phyloP scores from a whole-genome alignment of 768 basidiomycete genomes.

The Calocybe indica region DNA sequence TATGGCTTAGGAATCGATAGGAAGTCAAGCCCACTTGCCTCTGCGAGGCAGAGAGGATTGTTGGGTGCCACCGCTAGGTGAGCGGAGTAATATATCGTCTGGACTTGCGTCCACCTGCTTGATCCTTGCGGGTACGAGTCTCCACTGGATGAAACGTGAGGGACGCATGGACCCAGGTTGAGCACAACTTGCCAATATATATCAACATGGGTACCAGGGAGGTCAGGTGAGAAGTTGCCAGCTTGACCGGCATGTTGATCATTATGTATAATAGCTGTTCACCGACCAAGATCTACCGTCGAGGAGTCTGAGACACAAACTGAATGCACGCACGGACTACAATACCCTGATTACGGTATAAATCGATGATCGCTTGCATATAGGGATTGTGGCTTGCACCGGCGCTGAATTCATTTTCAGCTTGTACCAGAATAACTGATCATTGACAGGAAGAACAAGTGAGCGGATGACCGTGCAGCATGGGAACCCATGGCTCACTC shows the following conservation, averaged over 20 bases:
- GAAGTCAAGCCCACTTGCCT: slow-evolving; percentile 21
- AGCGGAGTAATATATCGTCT: slow-evolving; percentile 39
- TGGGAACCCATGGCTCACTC: slow-evolving; percentile 21
- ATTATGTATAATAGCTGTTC: slow-evolving; percentile 40
- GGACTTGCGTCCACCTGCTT: slow-evolving; percentile 43
- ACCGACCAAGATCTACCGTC: not conserved
- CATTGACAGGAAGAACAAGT: not conserved
- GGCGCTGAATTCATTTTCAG: slow-evolving; percentile 50
- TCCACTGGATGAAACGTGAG: slow-evolving; percentile 22
- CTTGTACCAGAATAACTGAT: slow-evolving; percentile 42
- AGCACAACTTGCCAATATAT: slow-evolving; percentile 38
- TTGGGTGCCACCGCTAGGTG: slow-evolving; percentile 37
- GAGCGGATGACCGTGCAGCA: slow-evolving; percentile 2
- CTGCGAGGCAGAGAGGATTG: slow-evolving; percentile 46
- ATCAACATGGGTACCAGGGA: slow-evolving; percentile 36
- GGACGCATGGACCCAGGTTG: not conserved
- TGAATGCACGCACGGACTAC: slow-evolving; percentile 34
- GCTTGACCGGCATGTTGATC: slow-evolving; percentile 42
- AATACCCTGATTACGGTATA: slow-evolving; percentile 38
- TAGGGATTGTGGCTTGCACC: slow-evolving; percentile 35
- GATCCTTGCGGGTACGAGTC: slow-evolving; percentile 48
- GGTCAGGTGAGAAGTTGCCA: slow-evolving; percentile 46
- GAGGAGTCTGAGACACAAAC: not conserved
- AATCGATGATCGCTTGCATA: slow-evolving; percentile 45
- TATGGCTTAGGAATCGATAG: not conserved